phyloP scores from a whole-genome alignment of 2,329 filamentous ascomycete species.

The Moelleriella libera region DNA sequence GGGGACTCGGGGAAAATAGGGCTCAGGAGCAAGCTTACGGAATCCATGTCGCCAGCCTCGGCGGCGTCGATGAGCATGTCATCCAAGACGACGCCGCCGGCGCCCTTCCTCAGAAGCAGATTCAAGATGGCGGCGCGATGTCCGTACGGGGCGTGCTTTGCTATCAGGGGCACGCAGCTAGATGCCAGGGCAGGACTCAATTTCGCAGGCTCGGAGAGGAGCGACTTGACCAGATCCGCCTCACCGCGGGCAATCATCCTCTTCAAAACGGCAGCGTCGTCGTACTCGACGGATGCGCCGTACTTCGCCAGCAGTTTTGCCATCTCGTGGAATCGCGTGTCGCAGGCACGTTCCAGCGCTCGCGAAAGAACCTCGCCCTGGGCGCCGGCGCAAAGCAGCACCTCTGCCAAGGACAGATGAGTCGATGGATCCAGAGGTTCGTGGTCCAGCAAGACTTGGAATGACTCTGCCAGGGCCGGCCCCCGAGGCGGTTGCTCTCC shows the following conservation, averaged over 20 bases:
- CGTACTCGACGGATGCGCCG: slow-evolving; percentile 39
- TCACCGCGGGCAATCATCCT: slow-evolving; percentile 30
- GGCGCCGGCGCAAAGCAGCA: slow-evolving; percentile 44
- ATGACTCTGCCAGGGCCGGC: slow-evolving; percentile 33
- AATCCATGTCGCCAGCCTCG: slow-evolving; percentile 30
- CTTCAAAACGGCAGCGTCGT: slow-evolving; percentile 34
- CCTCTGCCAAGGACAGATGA: slow-evolving; percentile 37
- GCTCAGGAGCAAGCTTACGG: slow-evolving; percentile 33
- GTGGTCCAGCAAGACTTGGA: slow-evolving; percentile 30
- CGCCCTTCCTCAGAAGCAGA: slow-evolving; percentile 35
- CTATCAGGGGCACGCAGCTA: slow-evolving; percentile 33
- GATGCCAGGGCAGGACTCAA: slow-evolving; percentile 32
- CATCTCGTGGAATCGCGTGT: slow-evolving; percentile 38
- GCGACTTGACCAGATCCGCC: slow-evolving; percentile 28
- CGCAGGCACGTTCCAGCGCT: slow-evolving; percentile 33
- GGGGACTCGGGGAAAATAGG: slow-evolving; percentile 25
- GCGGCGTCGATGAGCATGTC: slow-evolving; percentile 36
- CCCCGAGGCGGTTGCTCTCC: slow-evolving; percentile 36
- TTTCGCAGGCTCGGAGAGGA: slow-evolving; percentile 28
- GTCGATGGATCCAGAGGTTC: slow-evolving; percentile 30
- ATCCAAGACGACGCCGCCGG: slow-evolving; percentile 28
- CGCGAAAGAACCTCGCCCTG: slow-evolving; percentile 33
- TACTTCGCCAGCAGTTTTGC: slow-evolving; percentile 36
- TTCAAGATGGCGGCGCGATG: slow-evolving; percentile 29
- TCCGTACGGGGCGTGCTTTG: slow-evolving; percentile 29